Base-by-base conservation (phyloP, 2,329 filamentous ascomycete genomes). In the Dendrostoma leiphaemia region DNA sequence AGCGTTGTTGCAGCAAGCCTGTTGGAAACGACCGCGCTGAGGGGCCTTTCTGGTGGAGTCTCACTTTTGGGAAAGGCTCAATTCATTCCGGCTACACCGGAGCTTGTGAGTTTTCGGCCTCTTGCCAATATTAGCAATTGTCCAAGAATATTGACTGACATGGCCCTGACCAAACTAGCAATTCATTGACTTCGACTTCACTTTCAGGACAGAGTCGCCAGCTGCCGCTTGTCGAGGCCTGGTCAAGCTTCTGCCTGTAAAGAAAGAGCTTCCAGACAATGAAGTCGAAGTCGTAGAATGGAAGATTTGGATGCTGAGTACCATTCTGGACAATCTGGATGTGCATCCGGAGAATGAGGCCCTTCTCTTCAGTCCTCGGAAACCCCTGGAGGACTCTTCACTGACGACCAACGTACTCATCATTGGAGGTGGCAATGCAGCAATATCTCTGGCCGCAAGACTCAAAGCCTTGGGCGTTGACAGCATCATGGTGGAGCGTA, bases 401-500 rank as follows among this genome's bases (percentile, higher is more conserved):
- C 47, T 69, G 6, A 58, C 62, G 15, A 72, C 64, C 0, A 64
- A 68, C 12, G 69, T 69, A 6, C 53, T 71, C 12, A 64, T 71
- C 37, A 54, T 70, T 1, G 68, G 69, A 15, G 69, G 60, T 5
- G 69, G 69, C 3, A 71, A 68, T 21, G 60, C 65, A 2, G 69
- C 62, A 1, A 40, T 67, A 1, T 43, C 62, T 8, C 63, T 70
- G 2, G 68, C 69, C 2, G 70, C 70, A 1, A 67, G 71, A 2
- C 62, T 74, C 13, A 74, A 75, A 44, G 67, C 71, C 0, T 31
- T 74, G 0, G 65, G 64, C 0, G 63, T 73, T 0, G 65, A 68
- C 6, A 67, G 61, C 35, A 46, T 74, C 24, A 64, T 74, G 10
- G 49, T 67, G 9, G 71, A 74, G 23, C 61, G 62, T 2, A 71